Evolutionary conservation across 192 early-diverging fungal species (phyloP).

Genomic region (Podila minutissima): DNA sequence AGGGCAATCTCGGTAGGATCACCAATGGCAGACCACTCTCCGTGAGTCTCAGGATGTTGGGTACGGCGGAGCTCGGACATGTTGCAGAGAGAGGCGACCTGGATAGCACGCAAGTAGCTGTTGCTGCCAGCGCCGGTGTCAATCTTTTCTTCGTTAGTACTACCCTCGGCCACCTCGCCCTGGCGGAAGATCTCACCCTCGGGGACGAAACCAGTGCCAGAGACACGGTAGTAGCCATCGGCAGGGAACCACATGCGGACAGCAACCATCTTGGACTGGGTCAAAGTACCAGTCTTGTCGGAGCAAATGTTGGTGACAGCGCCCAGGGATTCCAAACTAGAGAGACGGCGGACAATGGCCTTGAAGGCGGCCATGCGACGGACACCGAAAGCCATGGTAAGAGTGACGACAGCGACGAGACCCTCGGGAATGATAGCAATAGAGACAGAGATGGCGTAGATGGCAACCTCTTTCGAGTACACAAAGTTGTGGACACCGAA

Average conservation of each 20-base stretch:
- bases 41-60: slow-evolving; percentile 60
- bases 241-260: slow-evolving; percentile 81
- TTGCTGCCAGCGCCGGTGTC: slow-evolving; percentile 7
- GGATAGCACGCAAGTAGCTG: slow-evolving; percentile 57
- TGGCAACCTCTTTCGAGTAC: slow-evolving; percentile 64
- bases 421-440: slow-evolving; percentile 96
- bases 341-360: slow-evolving; percentile 89
- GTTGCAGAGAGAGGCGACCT: slow-evolving; percentile 84
- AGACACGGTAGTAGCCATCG: slow-evolving; percentile 73
- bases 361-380: slow-evolving; percentile 82
- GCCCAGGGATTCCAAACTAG: slow-evolving; percentile 88
- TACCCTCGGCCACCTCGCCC: slow-evolving; percentile 20
- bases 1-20: slow-evolving; percentile 96
- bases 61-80: slow-evolving; percentile 77
- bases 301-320: slow-evolving; percentile 95
- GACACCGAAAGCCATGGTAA: slow-evolving; percentile 94
- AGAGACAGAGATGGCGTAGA: slow-evolving; percentile 85
- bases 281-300: slow-evolving; percentile 94
- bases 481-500: slow-evolving; percentile 78
- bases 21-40: slow-evolving; percentile 81
- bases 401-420: slow-evolving; percentile 88
- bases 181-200: slow-evolving; percentile 54
- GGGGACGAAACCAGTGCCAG: slow-evolving; percentile 70
- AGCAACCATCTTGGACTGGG: slow-evolving; percentile 94
- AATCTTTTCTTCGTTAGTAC: slow-evolving; percentile 18